Evolutionary conservation across 352 stramenopile genomes (phyloP), one percentile per base, ranked within the genome.

Genomic region (Phytophthora sp.): DNA sequence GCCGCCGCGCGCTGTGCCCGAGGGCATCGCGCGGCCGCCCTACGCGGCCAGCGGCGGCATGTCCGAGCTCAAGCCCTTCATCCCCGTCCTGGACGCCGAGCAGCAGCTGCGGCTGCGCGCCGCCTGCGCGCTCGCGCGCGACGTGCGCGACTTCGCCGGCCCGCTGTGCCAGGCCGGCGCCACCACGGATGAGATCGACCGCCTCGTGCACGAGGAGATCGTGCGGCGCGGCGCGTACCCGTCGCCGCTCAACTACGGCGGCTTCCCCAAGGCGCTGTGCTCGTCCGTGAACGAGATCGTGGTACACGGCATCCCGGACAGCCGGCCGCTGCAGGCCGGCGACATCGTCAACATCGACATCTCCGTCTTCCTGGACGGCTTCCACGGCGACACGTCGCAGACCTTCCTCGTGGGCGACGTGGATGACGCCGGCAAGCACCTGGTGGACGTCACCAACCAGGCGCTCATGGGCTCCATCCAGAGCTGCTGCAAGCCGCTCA

Each of bases 311-410:
- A 99, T 99, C 69, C 97, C 97, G 0, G 97, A 99, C 79, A 88
- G 79, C 30, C 79, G 95, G 5, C 66, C 70, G 21, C 75, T 99
- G 10, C 37, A 88, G 49, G 86, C 97, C 56, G 96, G 97, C 23
- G 97, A 99, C 79, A 85, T 99, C 38, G 92, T 99, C 30, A 98
- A 97, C 76, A 97, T 99, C 55, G 97, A 99, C 82, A 85, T 99
- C 23, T 98, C 95, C 24, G 91, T 98, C 43, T 98, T 80, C 54
- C 41, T 98, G 3, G 78, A 95, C 49, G 96, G 96, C 8, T 98
- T 98, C 60, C 97, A 99, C 75, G 98, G 97, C 23, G 98, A 99
- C 74, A 99, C 98, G 48, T 99, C 96, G 68, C 91, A 95, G 43
- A 99, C 96, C 0, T 96, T 99, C 45, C 70, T 97, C 18, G 96